Evolutionary conservation across 23 red algal species (phyloP), one percentile per base, ranked within the genome.

Genomic region (Gracilaria domingensis): DNA sequence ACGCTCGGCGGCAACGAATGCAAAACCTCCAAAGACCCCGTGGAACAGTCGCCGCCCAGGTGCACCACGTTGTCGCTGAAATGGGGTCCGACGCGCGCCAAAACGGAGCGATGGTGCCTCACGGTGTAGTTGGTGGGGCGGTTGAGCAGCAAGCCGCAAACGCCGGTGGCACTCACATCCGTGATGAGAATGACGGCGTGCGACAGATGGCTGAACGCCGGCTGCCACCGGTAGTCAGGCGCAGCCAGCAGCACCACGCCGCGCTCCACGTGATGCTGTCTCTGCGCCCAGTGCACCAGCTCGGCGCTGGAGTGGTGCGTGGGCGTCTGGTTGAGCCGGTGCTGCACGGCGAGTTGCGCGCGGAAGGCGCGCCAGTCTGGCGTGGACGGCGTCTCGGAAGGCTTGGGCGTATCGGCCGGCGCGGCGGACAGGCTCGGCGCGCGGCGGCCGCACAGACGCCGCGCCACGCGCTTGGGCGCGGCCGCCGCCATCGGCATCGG

Each of bases 311-410:
- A 25, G 69, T 88, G 84, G 37, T 50, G 67, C 45, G 37, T 29
- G 0, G 84, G 49, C 23, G 69, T 20, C 7, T n/a, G 84, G 32
- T 53, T 42, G 14, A 75, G 45, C 21, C 67, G 39, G 28, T 88
- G 50, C 21, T 42, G n/a, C 58, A 66, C 71, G 45, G 66, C 28
- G 14, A 88, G 71, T 16, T 77, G 84, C 70, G 84, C 84, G 47
- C 84, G 66, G 29, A 88, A 88, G 14, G 84, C 48, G 34, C 84
- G 84, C 84, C 84, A 88, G 71, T 88, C 84, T 21, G 79, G 16
- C 36, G 79, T 82, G 33, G 18, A 44, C 50, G 36, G 53, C 49
- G 36, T 47, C 49, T 82, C 79, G 14, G 79, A 59, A 9, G 53
- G 53, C 28, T n/a, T 45, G 30, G 72, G 72, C 72, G 16, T 11